Evolutionary conservation across 192 early-diverging fungal species (phyloP), one percentile per base, ranked within the genome.

Genomic region (Podila epicladia): DNA sequence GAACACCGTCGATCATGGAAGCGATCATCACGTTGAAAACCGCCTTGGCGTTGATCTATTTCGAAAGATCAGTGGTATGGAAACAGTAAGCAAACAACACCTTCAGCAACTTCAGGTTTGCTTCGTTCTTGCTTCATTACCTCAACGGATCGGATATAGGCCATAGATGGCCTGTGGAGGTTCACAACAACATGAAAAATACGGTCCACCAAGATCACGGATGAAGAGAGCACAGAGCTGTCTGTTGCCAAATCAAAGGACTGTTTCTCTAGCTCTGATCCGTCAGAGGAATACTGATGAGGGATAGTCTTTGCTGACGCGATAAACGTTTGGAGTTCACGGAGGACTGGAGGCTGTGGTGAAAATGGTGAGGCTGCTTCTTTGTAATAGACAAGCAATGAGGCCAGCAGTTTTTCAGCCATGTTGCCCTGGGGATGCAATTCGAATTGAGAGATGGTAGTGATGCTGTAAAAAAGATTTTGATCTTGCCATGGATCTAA

Each of bases 11-110:
- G 1, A 67, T 33, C 3, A 73, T 32, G 22, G 71, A 73, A 2
- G 77, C 77, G 2, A 80, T 61, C 9, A 80, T 29, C 7, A 80
- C 71, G 58, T 80, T 80, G 24, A 80, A 73, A 7, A 57, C 65
- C 0, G 71, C 60, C 19, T 26, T 69, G 24, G 77, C 71, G 32
- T 80, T 79, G 49, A 50, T 57, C 76, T 80, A 59, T 0, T 12
- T 24, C n/a, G 3, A 55, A 37, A 0, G 2, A 3, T 45, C 17
- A 28, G 0, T 32, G 55, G 9, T 45, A 3, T 20, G 12, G 9
- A 29, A 29, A 32, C 19, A 26, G 2, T 22, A 5, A 19, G 11
- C 29, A 17, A 22, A 12, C 29, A 6, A 37, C n/a, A 12, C 1
- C n/a, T 20, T 19, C 41, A 2, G 59, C n/a, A 45, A 31, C 13